Evolutionary conservation across 1,139 yeast species (phyloP).

Genomic region (Eremothecium coryli): DNA sequence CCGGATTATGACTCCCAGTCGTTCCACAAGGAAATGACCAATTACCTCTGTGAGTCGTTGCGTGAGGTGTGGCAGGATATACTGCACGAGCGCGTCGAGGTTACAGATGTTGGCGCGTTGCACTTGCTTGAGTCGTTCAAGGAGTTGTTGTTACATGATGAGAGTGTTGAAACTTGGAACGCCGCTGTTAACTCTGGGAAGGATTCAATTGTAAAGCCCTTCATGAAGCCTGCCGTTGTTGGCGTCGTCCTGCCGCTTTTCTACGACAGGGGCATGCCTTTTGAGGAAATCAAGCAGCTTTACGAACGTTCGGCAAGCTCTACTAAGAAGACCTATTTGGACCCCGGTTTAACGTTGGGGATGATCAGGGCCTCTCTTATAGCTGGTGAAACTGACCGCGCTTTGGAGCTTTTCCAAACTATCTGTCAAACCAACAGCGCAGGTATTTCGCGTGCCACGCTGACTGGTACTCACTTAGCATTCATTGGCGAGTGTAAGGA

Average conservation of each 20-base stretch:
- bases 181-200: constrained; percentile 33
- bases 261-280: constrained; percentile 50
- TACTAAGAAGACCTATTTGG: constrained; percentile 29
- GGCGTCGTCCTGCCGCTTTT: constrained; percentile 67
- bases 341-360: constrained; percentile 48
- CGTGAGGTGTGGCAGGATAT: constrained; percentile 44
- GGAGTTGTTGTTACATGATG: constrained; percentile 43
- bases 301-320: constrained; percentile 37
- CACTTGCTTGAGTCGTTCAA: constrained; percentile 50
- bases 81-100: constrained; percentile 31
- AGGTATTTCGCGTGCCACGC: constrained; percentile 34
- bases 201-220: constrained; percentile 25
- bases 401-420: constrained; percentile 41
- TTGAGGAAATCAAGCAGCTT: constrained; percentile 47
- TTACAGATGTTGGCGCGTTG: constrained; percentile 47
- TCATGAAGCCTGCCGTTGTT: constrained; percentile 48
- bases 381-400: constrained; percentile 43
- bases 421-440: constrained; percentile 34
- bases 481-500: constrained; percentile 80
- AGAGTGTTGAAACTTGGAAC: constrained; percentile 48
- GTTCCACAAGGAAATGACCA: constrained; percentile 41
- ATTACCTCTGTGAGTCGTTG: constrained; percentile 38
- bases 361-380: constrained; percentile 54
- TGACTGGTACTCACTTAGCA: constrained; percentile 61
- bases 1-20: constrained; percentile 48